These are phyloP conservation scores for Hortaea werneckii DNA, from an alignment of 2,329 filamentous ascomycete species.

Conservation along the genomic window DNA sequence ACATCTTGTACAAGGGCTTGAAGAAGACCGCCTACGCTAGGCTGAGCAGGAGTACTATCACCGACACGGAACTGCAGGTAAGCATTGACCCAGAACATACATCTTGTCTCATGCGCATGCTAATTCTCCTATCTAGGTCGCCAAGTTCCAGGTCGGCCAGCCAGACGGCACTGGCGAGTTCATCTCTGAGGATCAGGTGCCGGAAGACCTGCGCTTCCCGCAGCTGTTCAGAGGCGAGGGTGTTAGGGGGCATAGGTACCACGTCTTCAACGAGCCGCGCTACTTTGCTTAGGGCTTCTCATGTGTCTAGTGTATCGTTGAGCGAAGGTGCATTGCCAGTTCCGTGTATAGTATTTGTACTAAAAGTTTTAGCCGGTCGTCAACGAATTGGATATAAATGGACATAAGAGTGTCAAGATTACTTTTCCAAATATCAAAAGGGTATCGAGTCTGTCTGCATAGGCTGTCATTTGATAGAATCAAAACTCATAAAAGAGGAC, in stretches of 20 bases:
- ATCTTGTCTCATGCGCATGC: background rate
- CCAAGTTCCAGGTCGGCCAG: constrained; percentile 81
- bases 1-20: constrained; percentile 88
- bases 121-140: constrained; percentile 43
- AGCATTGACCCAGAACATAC: constrained; percentile 12
- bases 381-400: too few relatives aligned
- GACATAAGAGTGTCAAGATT: too few relatives aligned
- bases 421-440: too few relatives aligned
- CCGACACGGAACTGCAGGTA: constrained; percentile 91
- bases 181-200: constrained; percentile 63
- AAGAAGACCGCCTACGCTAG: constrained; percentile 81
- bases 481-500: too few relatives aligned
- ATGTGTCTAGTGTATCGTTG: too few relatives aligned
- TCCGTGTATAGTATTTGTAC: too few relatives aligned
- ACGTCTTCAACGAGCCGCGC: constrained; percentile 87
- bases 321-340: too few relatives aligned
- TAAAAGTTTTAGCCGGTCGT: too few relatives aligned
- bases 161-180: constrained; percentile 55
- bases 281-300: constrained; percentile 38
- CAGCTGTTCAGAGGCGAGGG: constrained; percentile 73
- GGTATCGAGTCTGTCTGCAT: too few relatives aligned
- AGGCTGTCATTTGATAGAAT: too few relatives aligned
- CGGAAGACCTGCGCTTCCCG: constrained; percentile 73
- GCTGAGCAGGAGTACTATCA: constrained; percentile 81
- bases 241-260: constrained; percentile 80